Base-by-base conservation (phyloP, 1,284 basidiomycete genomes). In the Flammula alnicola region DNA sequence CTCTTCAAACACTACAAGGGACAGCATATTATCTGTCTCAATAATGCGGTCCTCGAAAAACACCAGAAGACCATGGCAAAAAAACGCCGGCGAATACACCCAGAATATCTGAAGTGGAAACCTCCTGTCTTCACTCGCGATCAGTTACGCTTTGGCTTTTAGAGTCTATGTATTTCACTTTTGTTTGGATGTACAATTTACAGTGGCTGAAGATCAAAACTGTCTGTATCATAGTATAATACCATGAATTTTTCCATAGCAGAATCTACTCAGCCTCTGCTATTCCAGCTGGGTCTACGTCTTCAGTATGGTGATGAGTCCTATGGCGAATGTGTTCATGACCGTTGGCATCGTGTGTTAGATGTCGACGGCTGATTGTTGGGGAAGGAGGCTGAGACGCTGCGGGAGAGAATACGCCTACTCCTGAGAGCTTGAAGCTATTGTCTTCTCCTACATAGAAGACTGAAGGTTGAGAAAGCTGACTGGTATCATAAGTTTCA, bases 1-100 rank as follows among this genome's bases (percentile, higher is more conserved):
- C 80, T 99, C 61, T 93, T 99, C 75, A 97, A 97, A 66, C 94
- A 95, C 66, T 94, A 92, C 78, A 96, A 97, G 66, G 95, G 94
- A 16, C 89, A 93, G 62, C 93, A 99, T 70, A 88, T 96, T 57
- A 91, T 99, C 56, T 93, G 89, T 67, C 79, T 99, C 33, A 93
- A 93, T 38, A 94, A 97, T 57, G 83, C 89, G 16, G 87, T 98
- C 22, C 79, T 98, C 47, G 95, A 96, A 65, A 88, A 94, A 65
- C 88, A 98, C 70, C 86, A 90, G 68, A 94, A 93, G 69, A 79
- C 84, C 27, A 84, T 82, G 72, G 81, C 78, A 63, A 99, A 98
- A 75, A 81, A 84, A 48, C 78, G 88, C 53, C 79, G 87, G 47
- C 76, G 86, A 41, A 97, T 99, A 60, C 80, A 92, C 57, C 79